Conservation (phyloP, 1,284 basidiomycete species). For the Leccinum subrobustum region DNA sequence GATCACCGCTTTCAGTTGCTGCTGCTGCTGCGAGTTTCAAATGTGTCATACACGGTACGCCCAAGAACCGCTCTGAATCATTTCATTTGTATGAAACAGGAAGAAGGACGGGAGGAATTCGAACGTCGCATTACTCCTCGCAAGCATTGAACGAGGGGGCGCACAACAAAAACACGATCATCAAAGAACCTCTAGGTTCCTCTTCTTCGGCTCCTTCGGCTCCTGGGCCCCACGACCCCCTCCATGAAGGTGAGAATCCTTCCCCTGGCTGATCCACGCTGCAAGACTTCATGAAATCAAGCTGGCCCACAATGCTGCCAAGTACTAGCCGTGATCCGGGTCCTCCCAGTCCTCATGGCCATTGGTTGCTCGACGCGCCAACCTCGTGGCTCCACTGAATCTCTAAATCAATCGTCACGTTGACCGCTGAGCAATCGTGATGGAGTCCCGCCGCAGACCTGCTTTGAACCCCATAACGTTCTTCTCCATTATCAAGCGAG, state of each 20-base stretch:
- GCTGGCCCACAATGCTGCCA: not conserved
- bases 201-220: not conserved
- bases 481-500: constrained; percentile 22
- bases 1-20: not conserved
- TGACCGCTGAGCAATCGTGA: not conserved
- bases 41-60: constrained; percentile 1
- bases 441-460: constrained; percentile 8
- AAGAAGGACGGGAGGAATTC: constrained; percentile 15
- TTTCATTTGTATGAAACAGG: constrained; percentile 30
- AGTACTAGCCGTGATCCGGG: constrained; percentile 2
- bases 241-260: constrained; percentile 11
- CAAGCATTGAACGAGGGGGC: constrained; percentile 5
- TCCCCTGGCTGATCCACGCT: not conserved
- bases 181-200: not conserved
- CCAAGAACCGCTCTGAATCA: not conserved
- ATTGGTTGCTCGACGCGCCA: constrained; percentile 1
- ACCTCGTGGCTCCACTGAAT: constrained; percentile 5
- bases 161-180: constrained; percentile 13
- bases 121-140: constrained; percentile 11
- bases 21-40: constrained; percentile 14
- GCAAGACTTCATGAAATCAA: not conserved
- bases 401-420: constrained; percentile 2
- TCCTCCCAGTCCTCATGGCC: constrained; percentile 2
- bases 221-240: not conserved
- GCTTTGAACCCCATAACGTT: constrained; percentile 30